Evolutionary conservation across 495 filamentous ascomycete species (phyloP).

Genomic region (Polyplosphaeria fusca): DNA sequence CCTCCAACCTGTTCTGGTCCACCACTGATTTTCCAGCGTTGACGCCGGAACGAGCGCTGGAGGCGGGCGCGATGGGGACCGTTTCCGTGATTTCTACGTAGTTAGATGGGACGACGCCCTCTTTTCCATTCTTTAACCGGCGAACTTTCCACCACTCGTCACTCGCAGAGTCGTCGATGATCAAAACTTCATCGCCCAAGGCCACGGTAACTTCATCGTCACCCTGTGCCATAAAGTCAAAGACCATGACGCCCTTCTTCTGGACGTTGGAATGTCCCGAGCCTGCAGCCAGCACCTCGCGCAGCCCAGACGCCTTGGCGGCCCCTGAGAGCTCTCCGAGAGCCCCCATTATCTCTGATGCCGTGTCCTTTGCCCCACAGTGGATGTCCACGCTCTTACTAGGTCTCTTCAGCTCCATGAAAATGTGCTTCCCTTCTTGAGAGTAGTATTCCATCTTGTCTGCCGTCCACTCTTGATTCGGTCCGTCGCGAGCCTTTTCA

Average conservation of each 20-base stretch:
- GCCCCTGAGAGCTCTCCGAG: conserved; percentile 88
- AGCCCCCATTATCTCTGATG: conserved; percentile 82
- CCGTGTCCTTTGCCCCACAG: conserved; percentile 94
- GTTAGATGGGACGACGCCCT: conserved; percentile 97
- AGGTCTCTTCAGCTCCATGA: conserved; percentile 84
- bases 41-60: conserved; percentile 50
- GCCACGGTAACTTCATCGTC: conserved; percentile 94
- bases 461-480: conserved; percentile 86
- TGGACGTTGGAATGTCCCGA: conserved; percentile 60
- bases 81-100: conserved; percentile 84
- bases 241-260: conserved; percentile 80
- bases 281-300: conserved; percentile 81
- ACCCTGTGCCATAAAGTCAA: conserved; percentile 94
- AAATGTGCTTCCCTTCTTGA: conserved; percentile 96
- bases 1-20: conserved; percentile 80
- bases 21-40: conserved; percentile 69
- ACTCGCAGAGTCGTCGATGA: conserved; percentile 85
- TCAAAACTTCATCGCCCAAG: conserved; percentile 83
- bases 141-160: conserved; percentile 99
- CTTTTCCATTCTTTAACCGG: conserved; percentile 81
- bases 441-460: conserved; percentile 93
- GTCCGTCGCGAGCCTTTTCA: conserved; percentile 72
- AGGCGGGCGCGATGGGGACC: conserved; percentile 41
- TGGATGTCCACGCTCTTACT: conserved; percentile 95
- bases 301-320: conserved; percentile 74